Base-by-base conservation (phyloP, 1,284 basidiomycete species). In the Ceratobasidium sp. region DNA sequence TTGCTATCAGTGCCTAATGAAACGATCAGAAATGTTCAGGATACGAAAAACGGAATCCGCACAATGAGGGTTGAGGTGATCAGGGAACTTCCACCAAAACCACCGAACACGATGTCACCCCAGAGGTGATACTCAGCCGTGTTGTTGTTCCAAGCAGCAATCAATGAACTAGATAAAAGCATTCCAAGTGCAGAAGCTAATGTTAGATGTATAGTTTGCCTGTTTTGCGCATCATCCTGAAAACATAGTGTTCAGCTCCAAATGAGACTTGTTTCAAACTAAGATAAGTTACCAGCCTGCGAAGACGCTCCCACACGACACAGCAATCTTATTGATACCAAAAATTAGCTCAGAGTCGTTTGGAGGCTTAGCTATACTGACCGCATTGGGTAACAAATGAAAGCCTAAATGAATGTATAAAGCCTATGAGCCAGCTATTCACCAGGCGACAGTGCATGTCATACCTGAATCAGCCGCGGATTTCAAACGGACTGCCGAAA, bases 1-100 rank as follows among this genome's bases (percentile, higher is more conserved):
- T 86, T 32, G 92, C 88, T 74, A 96, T 94, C 85, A 96, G 89
- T 18, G 92, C 94, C 91, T 93, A n/a, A 58, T 73, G 23, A 71
- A 18, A 70, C 30, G 73, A 39, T 6, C 36, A 58, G 46, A 71
- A 32, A 71, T n/a, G n/a, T n/a, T n/a, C n/a, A n/a, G n/a, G n/a
- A n/a, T n/a, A n/a, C 46, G 28, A 58, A 21, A 43, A 36, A 72
- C 71, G 28, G 76, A 55, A n/a, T n/a, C n/a, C 88, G 77, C 73
- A 92, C 92, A 78, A 93, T 92, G 67, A 93, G 81, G 12, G 91
- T 94, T 75, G 86, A 91, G n/a, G 92, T 94, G 77, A 93, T 91
- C 65, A 93, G 83, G 78, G 89, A 89, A 9, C 92, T 87, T 85
- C 91, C 89, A n/a, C 93, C 93, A 75, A 94, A 89, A 12, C 91